Base-by-base conservation (phyloP, 371 early-diverging fungal species). In the Mucor saturninus region DNA sequence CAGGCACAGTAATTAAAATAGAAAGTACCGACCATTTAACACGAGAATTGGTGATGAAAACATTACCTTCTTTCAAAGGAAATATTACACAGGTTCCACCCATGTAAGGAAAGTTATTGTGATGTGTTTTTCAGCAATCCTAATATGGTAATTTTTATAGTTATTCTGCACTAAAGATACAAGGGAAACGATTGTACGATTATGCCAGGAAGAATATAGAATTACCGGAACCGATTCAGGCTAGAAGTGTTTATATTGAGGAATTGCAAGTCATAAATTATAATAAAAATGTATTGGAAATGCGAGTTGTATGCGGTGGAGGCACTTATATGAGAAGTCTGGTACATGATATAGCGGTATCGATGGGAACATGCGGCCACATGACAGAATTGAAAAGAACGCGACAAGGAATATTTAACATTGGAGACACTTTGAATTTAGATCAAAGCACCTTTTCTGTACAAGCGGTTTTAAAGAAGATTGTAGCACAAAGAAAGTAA, bases 251-350 rank as follows among this genome's bases (percentile, higher is more conserved):
- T 1, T 31, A 53, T 2, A 72, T 80, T 48, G 45, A 69, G 31
- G 62, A 45, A 10, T 21, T 81, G 13, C 75, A 76, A 4, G 9
- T 79, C 35, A 15, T 63, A 9, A 59, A 61, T 7, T 76, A 50
- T 54, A 28, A 71, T 21, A 39, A 53, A 7, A 54, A 66, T 26
- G 35, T 21, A 10, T 61, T 65, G 31, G 28, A 54, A 8, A 59
- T 78, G 11, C 42, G 54, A 15, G 79, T 83, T 7, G 54, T 62
- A 42, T 79, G 82, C 60, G 72, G 79, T 26, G 79, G 81, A 53
- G 84, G 84, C 1, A 75, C 79, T 13, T 83, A 83, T 61, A 80
- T 83, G 72, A 72, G 84, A 42, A 80, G 79, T 46, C 42, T 83
- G 8, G 74, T 83, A 10, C 62, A 81, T 59, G 82, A 83, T 59